Percentiles rank a stretch among this genome's conserved stretches.
phyloP scores from a whole-genome alignment of 2,329 filamentous ascomycete genomes.

The Aspergillus proliferans region DNA sequence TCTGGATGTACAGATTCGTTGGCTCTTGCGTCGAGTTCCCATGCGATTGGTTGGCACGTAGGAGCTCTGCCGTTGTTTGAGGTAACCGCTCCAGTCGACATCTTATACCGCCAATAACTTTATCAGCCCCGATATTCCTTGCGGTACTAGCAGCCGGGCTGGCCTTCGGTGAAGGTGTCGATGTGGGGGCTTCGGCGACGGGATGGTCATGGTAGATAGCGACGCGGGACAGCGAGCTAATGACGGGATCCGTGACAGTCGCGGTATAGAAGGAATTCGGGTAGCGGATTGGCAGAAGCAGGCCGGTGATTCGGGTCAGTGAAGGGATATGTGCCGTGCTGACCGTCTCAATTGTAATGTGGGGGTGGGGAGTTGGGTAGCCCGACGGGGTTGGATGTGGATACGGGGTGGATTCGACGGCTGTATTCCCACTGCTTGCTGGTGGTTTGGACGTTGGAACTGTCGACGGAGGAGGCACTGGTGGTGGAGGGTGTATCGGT shows the following conservation, averaged over 20 bases:
- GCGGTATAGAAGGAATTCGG: slow-evolving; percentile 56
- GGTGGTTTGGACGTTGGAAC: slow-evolving; percentile 19
- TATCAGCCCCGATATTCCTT: slow-evolving; percentile 28
- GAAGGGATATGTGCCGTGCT: slow-evolving; percentile 49
- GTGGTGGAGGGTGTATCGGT: slow-evolving; percentile 26
- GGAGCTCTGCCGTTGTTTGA: slow-evolving; percentile 7
- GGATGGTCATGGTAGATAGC: slow-evolving; percentile 51
- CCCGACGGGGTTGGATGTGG: slow-evolving; percentile 21
- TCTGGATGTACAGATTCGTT: slow-evolving; percentile 55
- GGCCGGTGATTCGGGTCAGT: slow-evolving; percentile 52
- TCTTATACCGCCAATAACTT: slow-evolving; percentile 44
- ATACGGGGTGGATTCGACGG: slow-evolving; percentile 25
- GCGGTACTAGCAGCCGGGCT: slow-evolving; percentile 3
- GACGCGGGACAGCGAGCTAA: slow-evolving; percentile 51
- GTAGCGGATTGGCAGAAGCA: slow-evolving; percentile 58
- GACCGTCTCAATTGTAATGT: slow-evolving; percentile 49
- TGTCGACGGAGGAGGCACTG: slow-evolving; percentile 20
- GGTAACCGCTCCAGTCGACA: slow-evolving; percentile 39
- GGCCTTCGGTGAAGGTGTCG: slow-evolving; percentile 8
- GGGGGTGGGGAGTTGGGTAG: slow-evolving; percentile 36
- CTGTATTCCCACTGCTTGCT: slow-evolving; percentile 12
- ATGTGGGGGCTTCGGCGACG: slow-evolving; percentile 19
- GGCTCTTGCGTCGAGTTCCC: slow-evolving; percentile 11
- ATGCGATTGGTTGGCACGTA: slow-evolving; percentile 1
- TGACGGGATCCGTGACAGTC: slow-evolving; percentile 49